Percentiles rank a stretch among this genome's conserved stretches.
phyloP scores from a whole-genome alignment of 352 stramenopile species.

The Globisporangium orthogonon region DNA sequence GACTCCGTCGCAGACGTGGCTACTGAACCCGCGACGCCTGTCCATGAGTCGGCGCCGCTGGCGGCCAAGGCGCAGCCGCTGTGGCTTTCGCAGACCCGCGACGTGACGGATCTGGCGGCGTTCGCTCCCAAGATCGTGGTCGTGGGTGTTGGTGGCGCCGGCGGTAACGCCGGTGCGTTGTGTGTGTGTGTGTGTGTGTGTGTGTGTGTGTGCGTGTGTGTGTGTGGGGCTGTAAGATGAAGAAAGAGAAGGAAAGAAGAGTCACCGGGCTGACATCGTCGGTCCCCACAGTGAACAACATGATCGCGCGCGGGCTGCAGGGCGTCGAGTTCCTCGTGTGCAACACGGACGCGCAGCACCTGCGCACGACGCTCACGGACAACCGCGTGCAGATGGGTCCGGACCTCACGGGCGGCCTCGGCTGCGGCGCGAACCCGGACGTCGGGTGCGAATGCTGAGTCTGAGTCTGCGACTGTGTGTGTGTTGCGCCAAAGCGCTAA shows the following conservation, averaged over 20 bases:
- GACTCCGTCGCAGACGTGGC: conserved; percentile 6
- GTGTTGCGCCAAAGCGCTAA: too few relatives aligned
- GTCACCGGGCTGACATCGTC: too few relatives aligned
- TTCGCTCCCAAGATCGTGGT: conserved; percentile 87
- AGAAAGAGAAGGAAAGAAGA: background rate
- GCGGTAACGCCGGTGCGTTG: conserved; percentile 71
- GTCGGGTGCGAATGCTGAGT: conserved; percentile 33
- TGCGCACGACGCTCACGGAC: conserved; percentile 86
- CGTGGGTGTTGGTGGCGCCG: conserved; percentile 81
- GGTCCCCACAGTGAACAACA: conserved; percentile 70
- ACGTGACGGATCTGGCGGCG: conserved; percentile 51
- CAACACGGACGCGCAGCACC: conserved; percentile 90
- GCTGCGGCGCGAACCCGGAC: conserved; percentile 78
- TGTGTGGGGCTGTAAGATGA: too few relatives aligned
- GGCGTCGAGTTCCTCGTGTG: conserved; percentile 87
- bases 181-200: background rate
- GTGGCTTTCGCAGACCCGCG: conserved; percentile 65
- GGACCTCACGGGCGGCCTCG: conserved; percentile 77
- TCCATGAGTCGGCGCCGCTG: conserved; percentile 21
- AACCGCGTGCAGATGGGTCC: conserved; percentile 89
- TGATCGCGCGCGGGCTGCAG: conserved; percentile 79
- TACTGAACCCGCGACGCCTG: conserved; percentile 29
- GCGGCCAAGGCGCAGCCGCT: conserved; percentile 56
- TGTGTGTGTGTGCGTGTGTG: too few relatives aligned
- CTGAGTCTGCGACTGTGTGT: too few relatives aligned